Evolutionary conservation across 495 filamentous ascomycete species (phyloP), one percentile per base, ranked within the genome.

Genomic region (Aspergillus heteromorphus): DNA sequence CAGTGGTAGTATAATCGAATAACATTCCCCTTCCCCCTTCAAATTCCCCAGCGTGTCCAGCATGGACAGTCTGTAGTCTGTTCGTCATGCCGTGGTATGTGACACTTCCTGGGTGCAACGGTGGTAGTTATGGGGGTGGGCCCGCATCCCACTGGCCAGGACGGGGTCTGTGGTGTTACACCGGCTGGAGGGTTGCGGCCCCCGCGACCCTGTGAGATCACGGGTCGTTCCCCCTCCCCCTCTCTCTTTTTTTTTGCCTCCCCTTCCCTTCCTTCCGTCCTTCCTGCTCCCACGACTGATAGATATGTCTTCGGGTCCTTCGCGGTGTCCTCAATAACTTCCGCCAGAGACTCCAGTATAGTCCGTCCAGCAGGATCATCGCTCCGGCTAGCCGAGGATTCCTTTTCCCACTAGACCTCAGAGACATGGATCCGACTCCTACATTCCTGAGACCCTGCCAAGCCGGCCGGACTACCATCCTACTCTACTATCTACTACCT

Each of bases 81-180:
- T 27, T 27, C 23, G 23, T 27, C 23, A 27, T 27, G 31, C 41
- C 17, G 57, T 59, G 65, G 67, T 61, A 70, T 66, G 67, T 56
- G 58, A 66, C 65, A 66, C 66, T 58, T 47, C 21, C 60, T 69
- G 65, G 58, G 68, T 74, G 71, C 69, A 72, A 74, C 71, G 71
- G 71, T 74, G 69, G 69, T 73, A 74, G 60, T n/a, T n/a, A n/a
- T n/a, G n/a, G 66, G 64, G 64, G 64, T 56, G 59, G 54, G 52
- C 54, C 23, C 23, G n/a, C 23, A 4, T 58, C 54, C 59, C 45
- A 41, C 43, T 63, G 54, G 58, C 34, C 55, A 63, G 61, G 60
- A 73, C 23, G 23, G 23, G 23, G 23, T 7, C 23, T n/a, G n/a
- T n/a, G 7, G 65, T 58, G 70, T 73, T 73, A 73, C 69, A 63